Percentiles rank a stretch among this genome's conserved stretches.
These are phyloP conservation scores for Cladophialophora immunda DNA, from an alignment of 2,329 filamentous ascomycete genomes.

Conservation along the genomic window DNA sequence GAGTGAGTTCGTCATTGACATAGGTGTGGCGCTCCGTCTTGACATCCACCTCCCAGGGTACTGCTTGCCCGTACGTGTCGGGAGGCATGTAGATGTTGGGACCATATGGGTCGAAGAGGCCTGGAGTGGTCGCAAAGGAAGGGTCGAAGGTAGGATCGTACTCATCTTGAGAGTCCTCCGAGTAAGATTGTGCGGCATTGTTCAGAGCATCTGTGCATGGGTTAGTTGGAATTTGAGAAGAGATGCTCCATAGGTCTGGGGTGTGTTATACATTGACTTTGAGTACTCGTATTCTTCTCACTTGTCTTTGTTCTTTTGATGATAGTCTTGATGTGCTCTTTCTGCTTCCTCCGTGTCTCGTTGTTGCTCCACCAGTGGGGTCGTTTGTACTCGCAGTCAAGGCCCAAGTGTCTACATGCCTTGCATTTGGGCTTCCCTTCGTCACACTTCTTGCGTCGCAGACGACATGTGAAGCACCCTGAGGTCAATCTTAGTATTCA, in stretches of 20 bases:
- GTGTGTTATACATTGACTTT: constrained; percentile 44
- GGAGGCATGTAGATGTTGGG: constrained; percentile 62
- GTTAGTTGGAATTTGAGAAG: constrained; percentile 12
- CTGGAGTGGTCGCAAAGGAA: constrained; percentile 60
- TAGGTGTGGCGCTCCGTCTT: constrained; percentile 95
- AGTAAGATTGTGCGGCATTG: constrained; percentile 66
- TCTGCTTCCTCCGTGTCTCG: constrained; percentile 83
- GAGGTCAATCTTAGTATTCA: constrained; percentile 26
- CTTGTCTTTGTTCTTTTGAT: constrained; percentile 97
- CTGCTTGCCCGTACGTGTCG: constrained; percentile 61
- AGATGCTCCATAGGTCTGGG: neutral
- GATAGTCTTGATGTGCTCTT: constrained; percentile 94
- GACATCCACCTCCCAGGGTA: constrained; percentile 92
- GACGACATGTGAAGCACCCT: constrained; percentile 74
- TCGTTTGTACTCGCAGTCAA: constrained; percentile 94
- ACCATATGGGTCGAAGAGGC: constrained; percentile 51
- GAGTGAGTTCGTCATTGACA: constrained; percentile 86
- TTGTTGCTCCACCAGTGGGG: constrained; percentile 98
- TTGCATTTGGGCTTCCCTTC: constrained; percentile 71
- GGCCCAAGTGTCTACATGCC: constrained; percentile 75
- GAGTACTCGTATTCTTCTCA: constrained; percentile 74
- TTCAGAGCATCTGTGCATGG: constrained; percentile 25
- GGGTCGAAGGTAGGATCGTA: constrained; percentile 73
- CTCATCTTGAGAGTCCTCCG: constrained; percentile 81
- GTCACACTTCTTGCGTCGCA: constrained; percentile 75